These are phyloP conservation scores for Nothopassalora personata DNA, from an alignment of 2,329 filamentous ascomycete genomes.

Conservation along the genomic window DNA sequence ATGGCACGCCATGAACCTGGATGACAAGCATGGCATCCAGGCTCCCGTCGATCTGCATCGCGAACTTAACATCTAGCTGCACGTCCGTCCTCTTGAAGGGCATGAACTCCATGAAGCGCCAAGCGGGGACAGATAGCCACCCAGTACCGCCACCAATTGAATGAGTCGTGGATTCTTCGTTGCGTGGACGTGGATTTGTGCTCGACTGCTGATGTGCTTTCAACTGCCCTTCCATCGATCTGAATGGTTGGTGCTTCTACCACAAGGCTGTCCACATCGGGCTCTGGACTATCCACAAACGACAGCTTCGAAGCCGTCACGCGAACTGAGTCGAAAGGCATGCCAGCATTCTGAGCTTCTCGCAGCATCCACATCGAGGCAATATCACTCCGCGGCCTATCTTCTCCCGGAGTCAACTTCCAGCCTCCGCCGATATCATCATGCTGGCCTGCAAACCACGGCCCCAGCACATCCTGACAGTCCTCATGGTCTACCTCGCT, in stretches of 20 bases:
- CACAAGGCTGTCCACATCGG: background rate
- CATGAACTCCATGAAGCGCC: constrained; percentile 6
- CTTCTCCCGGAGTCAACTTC: constrained; percentile 6
- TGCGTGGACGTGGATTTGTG: background rate
- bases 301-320: constrained; percentile 13
- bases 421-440: constrained; percentile 32
- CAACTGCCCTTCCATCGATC: constrained; percentile 2
- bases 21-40: too few species aligned
- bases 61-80: constrained; percentile 49
- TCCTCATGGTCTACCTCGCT: constrained; percentile 30
- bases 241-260: constrained; percentile 6
- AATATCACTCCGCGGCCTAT: constrained; percentile 11
- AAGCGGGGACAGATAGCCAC: constrained; percentile 4
- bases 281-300: constrained; percentile 2
- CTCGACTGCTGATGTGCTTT: background rate
- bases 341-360: constrained; percentile 59
- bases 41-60: background rate
- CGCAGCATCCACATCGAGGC: constrained; percentile 51
- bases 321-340: constrained; percentile 65
- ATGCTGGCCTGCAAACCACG: constrained; percentile 68
- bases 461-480: constrained; percentile 68
- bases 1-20: constrained; percentile 70
- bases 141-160: constrained; percentile 9
- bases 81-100: constrained; percentile 60
- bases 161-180: constrained; percentile 10